These are phyloP conservation scores for Trypethelium eluteriae DNA, from an alignment of 495 filamentous ascomycete species.

Conservation along the genomic window DNA sequence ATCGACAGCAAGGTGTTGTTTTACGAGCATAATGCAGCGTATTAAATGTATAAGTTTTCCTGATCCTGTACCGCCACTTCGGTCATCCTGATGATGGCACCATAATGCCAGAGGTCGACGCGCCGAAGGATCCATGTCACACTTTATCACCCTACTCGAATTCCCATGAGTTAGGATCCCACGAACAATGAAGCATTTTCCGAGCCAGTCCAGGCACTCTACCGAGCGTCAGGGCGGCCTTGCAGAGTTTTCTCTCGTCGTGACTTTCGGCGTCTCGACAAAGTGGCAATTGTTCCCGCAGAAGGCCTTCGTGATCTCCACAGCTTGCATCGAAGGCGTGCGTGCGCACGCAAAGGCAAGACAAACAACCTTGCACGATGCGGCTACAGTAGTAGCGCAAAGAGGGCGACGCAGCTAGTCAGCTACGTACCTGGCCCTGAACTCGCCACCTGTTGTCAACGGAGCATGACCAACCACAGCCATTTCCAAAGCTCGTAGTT, in stretches of 20 bases:
- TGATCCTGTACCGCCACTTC: no score
- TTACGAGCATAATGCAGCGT: no score
- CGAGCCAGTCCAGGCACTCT: neutral
- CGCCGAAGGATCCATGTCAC: no score
- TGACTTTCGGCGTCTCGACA: neutral
- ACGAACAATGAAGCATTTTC: neutral
- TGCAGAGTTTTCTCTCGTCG: neutral
- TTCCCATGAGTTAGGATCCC: no score
- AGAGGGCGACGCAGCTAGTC: no score
- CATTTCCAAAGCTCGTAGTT: neutral
- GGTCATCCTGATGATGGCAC: no score
- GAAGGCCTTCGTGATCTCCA: neutral
- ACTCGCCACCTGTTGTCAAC: slow-evolving; percentile 3
- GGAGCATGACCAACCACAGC: neutral
- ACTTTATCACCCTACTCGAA: no score
- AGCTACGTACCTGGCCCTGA: neutral
- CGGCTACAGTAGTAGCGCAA: neutral
- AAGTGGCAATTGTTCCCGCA: neutral
- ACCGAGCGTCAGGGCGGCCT: neutral
- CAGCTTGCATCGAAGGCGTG: neutral
- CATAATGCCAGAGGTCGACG: no score
- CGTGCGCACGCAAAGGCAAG: neutral
- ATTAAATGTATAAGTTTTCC: no score
- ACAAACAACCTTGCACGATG: slow-evolving; percentile 5
- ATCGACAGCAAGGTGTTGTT: no score